These are phyloP conservation scores for Bipolaris sorokiniana DNA, from an alignment of 2,329 filamentous ascomycete genomes.

Conservation along the genomic window DNA sequence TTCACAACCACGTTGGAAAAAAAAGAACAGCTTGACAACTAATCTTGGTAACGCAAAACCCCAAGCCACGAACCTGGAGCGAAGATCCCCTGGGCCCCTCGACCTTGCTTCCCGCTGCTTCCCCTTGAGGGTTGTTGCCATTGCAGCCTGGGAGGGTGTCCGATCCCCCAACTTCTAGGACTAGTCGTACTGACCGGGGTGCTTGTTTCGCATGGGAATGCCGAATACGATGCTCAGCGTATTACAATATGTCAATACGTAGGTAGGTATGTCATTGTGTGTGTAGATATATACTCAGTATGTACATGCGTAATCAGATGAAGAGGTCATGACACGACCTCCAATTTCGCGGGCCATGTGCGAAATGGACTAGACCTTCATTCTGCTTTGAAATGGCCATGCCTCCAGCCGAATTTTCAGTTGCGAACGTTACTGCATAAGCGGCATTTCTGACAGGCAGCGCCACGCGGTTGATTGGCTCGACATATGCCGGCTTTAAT, in stretches of 20 bases:
- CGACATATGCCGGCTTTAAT: constrained; percentile 35
- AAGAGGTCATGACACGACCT: constrained; percentile 27
- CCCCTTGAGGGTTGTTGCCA: constrained; percentile 40
- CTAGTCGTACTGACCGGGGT: constrained; percentile 11
- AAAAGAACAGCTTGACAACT: not conserved
- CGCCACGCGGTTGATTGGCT: constrained; percentile 35
- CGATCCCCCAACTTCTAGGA: constrained; percentile 11
- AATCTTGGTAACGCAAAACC: constrained; percentile 16
- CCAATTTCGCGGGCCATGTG: constrained; percentile 27
- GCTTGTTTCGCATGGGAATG: constrained; percentile 16
- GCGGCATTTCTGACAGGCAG: constrained; percentile 41
- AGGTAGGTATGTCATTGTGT: not conserved
- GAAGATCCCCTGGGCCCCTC: constrained; percentile 46
- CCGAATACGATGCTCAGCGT: constrained; percentile 25
- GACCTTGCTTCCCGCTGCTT: constrained; percentile 47
- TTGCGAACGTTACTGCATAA: constrained; percentile 49
- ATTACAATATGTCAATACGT: not conserved
- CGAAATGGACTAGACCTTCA: constrained; percentile 18
- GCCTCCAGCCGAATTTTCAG: constrained; percentile 42
- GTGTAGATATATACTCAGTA: too few relatives aligned
- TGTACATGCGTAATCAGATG: constrained; percentile 16
- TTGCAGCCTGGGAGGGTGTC: constrained; percentile 31
- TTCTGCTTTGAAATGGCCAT: constrained; percentile 44
- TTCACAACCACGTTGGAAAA: constrained; percentile 9
- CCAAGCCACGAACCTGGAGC: constrained; percentile 28